Base-by-base conservation (phyloP, 768 basidiomycete genomes). In the Sistotremastrum niveocremeum region DNA sequence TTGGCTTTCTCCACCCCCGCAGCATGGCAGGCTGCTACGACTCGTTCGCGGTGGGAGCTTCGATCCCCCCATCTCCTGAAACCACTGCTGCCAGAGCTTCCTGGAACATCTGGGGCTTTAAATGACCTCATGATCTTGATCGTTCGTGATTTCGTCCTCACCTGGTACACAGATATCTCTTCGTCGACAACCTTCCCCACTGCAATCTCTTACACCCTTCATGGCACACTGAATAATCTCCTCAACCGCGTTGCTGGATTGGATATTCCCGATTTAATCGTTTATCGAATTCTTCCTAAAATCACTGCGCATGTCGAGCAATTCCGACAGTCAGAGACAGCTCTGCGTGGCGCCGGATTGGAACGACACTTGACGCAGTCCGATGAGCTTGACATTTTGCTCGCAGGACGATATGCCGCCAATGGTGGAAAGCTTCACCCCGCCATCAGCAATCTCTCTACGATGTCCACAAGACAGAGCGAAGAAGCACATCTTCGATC, bases 1-100 rank as follows among this genome's bases (percentile, higher is more conserved):
- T 70, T 91, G 41, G 73, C 77, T 3, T 94, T 95, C 67, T 87
- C 88, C 4, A 89, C 89, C 3, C 87, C 89, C 29, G 88, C 91
- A 47, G 91, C 90, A 33, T 95, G 91, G 91, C 86, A 91, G 56
- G 89, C 82, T 0, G 84, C 88, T 41, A 69, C 86, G 43, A 89
- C 77, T 39, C 78, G 90, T 33, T 86, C 86, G n/a, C 79, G 84
- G 60, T 94, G 90, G 91, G 85, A 85, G 3, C 77, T 81, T 52
- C 76, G 70, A 47, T 65, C 77, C 3, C 77, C 81, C 0, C 78
- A 79, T 55, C 66, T 76, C n/a, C 67, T 83, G 12, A 71, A 81
- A 1, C 74, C 80, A 6, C 62, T 91, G 12, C 72, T 72, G 53
- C 79, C 81, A 31, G 68, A 75, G 29, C 76, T 76, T 36, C 74